A percentile compares a stretch with the other conserved stretches of the same genome.
phyloP scores from a whole-genome alignment of 2,329 filamentous ascomycete species.

The Aspergillus niger region DNA sequence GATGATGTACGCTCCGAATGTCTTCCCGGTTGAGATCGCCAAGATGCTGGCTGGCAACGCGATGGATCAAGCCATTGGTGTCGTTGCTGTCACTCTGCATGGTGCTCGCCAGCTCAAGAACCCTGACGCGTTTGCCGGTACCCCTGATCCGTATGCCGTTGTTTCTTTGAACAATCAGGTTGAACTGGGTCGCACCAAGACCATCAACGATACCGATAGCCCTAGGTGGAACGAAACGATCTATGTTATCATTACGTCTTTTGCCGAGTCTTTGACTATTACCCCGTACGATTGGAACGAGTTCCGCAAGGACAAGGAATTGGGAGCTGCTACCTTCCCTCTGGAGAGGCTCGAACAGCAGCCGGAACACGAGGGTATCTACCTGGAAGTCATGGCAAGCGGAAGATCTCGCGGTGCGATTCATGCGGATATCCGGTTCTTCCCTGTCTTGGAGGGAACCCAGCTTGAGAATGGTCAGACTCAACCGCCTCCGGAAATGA shows the following conservation, averaged over 20 bases:
- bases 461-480: constrained; percentile 72
- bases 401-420: constrained; percentile 82
- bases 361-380: constrained; percentile 77
- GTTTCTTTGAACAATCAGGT: constrained; percentile 82
- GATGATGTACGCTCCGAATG: constrained; percentile 98
- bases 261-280: constrained; percentile 83
- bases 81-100: constrained; percentile 87
- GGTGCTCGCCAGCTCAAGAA: constrained; percentile 93
- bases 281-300: constrained; percentile 92
- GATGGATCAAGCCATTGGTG: constrained; percentile 93
- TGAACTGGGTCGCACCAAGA: constrained; percentile 86
- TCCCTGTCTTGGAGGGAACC: constrained; percentile 77
- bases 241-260: constrained; percentile 90
- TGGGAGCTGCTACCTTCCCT: constrained; percentile 81
- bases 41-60: constrained; percentile 96
- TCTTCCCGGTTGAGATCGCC: constrained; percentile 97
- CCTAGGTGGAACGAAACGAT: constrained; percentile 96
- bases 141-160: constrained; percentile 84
- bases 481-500: constrained; percentile 81
- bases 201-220: constrained; percentile 77
- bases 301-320: constrained; percentile 92
- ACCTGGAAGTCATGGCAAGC: constrained; percentile 78
- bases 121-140: constrained; percentile 87
- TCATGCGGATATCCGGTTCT: constrained; percentile 85
- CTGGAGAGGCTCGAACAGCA: constrained; percentile 80